Base-by-base conservation (phyloP, 2,329 filamentous ascomycete genomes). In the Trichophyton mentagrophytes region DNA sequence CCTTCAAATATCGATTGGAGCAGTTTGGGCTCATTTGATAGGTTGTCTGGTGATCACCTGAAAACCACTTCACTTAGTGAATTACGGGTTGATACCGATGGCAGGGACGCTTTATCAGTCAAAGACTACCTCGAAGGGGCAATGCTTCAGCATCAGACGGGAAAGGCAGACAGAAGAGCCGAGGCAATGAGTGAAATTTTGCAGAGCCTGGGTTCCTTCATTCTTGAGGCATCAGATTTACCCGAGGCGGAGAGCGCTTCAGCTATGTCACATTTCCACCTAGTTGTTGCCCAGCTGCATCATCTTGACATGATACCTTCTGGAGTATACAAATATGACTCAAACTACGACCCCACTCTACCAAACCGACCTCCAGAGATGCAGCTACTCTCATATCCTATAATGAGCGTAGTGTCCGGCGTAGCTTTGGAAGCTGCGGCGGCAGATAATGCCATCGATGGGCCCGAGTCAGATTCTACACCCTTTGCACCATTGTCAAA, bases 401-500 rank as follows among this genome's bases (percentile, higher is more conserved):
- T 79, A 22, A 74, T 79, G 73, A 75, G 72, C 56, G 71, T 74
- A 59, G 61, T 79, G 40, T 77, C 77, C 3, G 77, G 79, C 63
- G 72, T 77, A 40, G 75, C 73, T 15, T 79, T 76, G 75, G 65
- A 71, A 58, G 71, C 72, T 44, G 70, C 77, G 57, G 71, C 77
- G 65, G 68, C 71, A 25, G 69, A 73, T 40, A 67, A 73, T 25
- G 69, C 72, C 25, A 70, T 68, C 11, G 69, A 72, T 61, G 73
- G 72, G 6, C 74, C 75, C 11, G 66, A 75, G 58, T 30, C 51
- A 11, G 51, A 36, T 27, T 42, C 33, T n/a, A 17, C 30, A 22
- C 20, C 36, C 38, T 67, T 73, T 22, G 68, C 73, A 2, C 74
- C 75, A 2, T 74, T 69, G 61, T 64, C 73, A 44, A 69, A 70